Percentiles rank a stretch among this genome's conserved stretches.
Conservation (phyloP, 495 filamentous ascomycete genomes). For the Aspergillus funiculosus region DNA sequence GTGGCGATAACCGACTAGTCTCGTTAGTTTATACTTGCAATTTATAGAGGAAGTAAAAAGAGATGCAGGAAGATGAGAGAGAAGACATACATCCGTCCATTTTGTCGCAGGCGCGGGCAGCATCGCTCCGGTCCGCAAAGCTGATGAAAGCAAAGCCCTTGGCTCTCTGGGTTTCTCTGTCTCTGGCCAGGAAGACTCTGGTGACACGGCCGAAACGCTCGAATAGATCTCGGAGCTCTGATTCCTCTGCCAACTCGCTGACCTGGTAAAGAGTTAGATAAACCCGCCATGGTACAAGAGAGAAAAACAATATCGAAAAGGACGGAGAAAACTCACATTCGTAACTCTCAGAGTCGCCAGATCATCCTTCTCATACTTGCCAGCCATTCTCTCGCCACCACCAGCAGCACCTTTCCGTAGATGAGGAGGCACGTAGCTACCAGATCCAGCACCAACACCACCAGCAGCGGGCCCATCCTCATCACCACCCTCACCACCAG, state of each 20-base stretch:
- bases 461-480: constrained; percentile 47
- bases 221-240: constrained; percentile 93
- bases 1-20: constrained; percentile 74
- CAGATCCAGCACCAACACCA: constrained; percentile 59
- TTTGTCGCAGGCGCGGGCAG: constrained; percentile 87
- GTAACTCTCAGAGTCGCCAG: constrained; percentile 92
- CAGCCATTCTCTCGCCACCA: constrained; percentile 82
- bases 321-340: constrained; percentile 61
- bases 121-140: constrained; percentile 82
- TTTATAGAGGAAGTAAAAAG: background rate
- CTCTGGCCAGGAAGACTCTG: constrained; percentile 94
- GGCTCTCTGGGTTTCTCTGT: constrained; percentile 86
- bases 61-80: background rate
- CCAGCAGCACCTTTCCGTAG: constrained; percentile 64
- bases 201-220: constrained; percentile 95
- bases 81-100: constrained; percentile 82
- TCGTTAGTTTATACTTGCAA: constrained; percentile 6
- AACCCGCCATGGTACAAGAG: constrained; percentile 7
- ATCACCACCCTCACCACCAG: constrained; percentile 40
- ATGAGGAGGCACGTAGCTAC: constrained; percentile 89
- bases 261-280: constrained; percentile 49
- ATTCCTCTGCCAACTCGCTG: constrained; percentile 93
- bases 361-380: constrained; percentile 94
- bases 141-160: constrained; percentile 99
- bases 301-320: constrained; percentile 4